Base-by-base conservation (phyloP, 1,284 basidiomycete genomes). In the Cutaneotrichosporon cavernicola region DNA sequence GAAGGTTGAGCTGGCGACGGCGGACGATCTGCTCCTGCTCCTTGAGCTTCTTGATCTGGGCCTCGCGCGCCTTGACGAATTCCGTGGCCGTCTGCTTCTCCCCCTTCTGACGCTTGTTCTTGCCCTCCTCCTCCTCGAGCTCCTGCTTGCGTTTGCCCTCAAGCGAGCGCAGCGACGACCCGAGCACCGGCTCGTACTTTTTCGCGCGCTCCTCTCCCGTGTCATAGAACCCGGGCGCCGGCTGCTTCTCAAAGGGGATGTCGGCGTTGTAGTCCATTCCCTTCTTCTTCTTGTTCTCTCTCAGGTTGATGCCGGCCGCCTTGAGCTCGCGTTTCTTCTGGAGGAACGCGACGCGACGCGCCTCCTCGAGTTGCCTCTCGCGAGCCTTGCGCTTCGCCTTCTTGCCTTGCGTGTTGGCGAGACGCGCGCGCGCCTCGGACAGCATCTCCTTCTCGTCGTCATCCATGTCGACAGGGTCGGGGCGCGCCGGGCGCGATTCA, bases 391-490 rank as follows among this genome's bases (percentile, higher is more conserved):
- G 89, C 81, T 99, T 99, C 2, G 97, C 97, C 81, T 99, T 99
- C 81, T 99, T 99, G 34, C 97, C 97, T 80, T 99, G 97, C 0
- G 97, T 99, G 77, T 99, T 99, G 58, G 97, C 97, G 50, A 99
- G 85, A 82, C 97, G 89, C 10, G 97, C 97, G 72, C 97, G 89
- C 57, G 97, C 97, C 80, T 99, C 97, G 7, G 95, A 98, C 70
- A 99, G 84, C 97, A 99, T 99, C 81, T 99, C 97, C 88, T 99
- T 99, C 81, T 99, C 97, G 77, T 93, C 97, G 81, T 99, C 97
- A 80, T 99, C 97, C 97, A 99, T 99, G 82, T 99, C 97, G 74
- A 99, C 97, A 6, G 97, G 96, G 83, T 99, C 97, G 6, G 97
- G 97, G 34, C 96, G 86, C 1, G 97, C 97, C 56, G 97, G 92